Evolutionary conservation across 2,329 filamentous ascomycete genomes (phyloP).

Genomic region (Biscogniauxia mediterranea): DNA sequence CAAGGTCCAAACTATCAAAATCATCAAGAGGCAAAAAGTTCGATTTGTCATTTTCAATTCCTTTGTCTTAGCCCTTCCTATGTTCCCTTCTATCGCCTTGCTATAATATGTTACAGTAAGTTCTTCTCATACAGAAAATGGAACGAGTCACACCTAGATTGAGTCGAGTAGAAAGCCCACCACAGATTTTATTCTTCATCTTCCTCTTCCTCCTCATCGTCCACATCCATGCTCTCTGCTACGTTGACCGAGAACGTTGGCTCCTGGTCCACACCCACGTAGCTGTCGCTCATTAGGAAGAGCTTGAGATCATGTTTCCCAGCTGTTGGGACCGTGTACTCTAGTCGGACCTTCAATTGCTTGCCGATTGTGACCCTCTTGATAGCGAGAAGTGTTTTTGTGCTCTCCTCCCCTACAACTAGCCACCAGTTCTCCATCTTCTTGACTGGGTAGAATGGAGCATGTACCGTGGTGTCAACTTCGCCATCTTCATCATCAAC

Average conservation of each 20-base stretch:
- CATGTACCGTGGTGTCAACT: conserved; percentile 81
- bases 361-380: conserved; percentile 87
- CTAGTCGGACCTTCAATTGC: conserved; percentile 74
- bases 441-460: conserved; percentile 86
- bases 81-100: conserved; percentile 17
- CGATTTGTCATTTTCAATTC: conserved; percentile 9
- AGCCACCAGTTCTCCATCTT: conserved; percentile 99
- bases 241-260: conserved; percentile 82
- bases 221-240: conserved; percentile 92
- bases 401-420: conserved; percentile 88
- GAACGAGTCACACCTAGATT: conserved; percentile 24
- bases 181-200: conserved; percentile 23
- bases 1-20: neutral
- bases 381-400: conserved; percentile 84
- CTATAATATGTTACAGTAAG: conserved; percentile 35
- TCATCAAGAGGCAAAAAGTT: neutral
- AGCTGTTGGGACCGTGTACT: conserved; percentile 81
- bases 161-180: conserved; percentile 6
- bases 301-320: conserved; percentile 87
- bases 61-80: conserved; percentile 7
- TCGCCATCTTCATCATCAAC: conserved; percentile 67
- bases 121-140: conserved; percentile 24
- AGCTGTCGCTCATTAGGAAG: conserved; percentile 95
- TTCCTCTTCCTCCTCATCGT: conserved; percentile 56
- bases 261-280: conserved; percentile 95